These are phyloP conservation scores for Sporothrix dimorphospora DNA, from an alignment of 2,329 filamentous ascomycete species.

Conservation along the genomic window DNA sequence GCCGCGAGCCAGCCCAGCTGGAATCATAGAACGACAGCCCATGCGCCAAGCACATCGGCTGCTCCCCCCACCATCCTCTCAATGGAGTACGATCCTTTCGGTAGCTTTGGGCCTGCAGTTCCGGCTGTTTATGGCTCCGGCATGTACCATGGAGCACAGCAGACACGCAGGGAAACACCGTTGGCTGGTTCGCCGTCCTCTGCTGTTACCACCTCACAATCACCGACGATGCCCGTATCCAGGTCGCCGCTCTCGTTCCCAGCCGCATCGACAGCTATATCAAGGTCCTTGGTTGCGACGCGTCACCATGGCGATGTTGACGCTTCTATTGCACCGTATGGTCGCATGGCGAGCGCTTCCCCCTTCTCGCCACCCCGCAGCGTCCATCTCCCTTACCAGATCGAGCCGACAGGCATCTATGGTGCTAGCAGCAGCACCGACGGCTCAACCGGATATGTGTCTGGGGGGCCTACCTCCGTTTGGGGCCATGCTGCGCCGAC, in stretches of 20 bases:
- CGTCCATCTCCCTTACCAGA: slow-evolving; percentile 41
- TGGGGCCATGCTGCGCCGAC: slow-evolving; percentile 42
- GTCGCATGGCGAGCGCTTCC: slow-evolving; percentile 43
- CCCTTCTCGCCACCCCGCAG: slow-evolving; percentile 49
- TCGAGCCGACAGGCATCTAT: slow-evolving; percentile 37
- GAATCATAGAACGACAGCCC: slow-evolving; percentile 47
- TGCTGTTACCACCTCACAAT: slow-evolving; percentile 30
- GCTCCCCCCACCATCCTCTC: slow-evolving; percentile 52
- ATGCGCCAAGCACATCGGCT: slow-evolving; percentile 46
- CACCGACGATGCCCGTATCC: slow-evolving; percentile 39
- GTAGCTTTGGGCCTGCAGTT: slow-evolving; percentile 49
- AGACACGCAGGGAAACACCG: slow-evolving; percentile 22
- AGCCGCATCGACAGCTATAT: slow-evolving; percentile 29
- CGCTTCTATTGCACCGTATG: slow-evolving; percentile 41
- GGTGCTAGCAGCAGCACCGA: slow-evolving; percentile 35
- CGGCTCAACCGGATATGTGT: slow-evolving; percentile 42
- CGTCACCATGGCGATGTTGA: slow-evolving; percentile 46
- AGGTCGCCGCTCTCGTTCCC: slow-evolving; percentile 42
- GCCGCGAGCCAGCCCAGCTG: slow-evolving; percentile 50
- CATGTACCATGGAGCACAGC: slow-evolving; percentile 47
- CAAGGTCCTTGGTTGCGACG: slow-evolving; percentile 37
- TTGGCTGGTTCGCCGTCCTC: slow-evolving; percentile 19
- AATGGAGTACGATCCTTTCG: slow-evolving; percentile 56
- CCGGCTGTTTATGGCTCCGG: slow-evolving; percentile 50
- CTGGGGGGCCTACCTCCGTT: slow-evolving; percentile 43